phyloP scores from a whole-genome alignment of 2,329 filamentous ascomycete genomes.

The Trichoderma simmonsii region DNA sequence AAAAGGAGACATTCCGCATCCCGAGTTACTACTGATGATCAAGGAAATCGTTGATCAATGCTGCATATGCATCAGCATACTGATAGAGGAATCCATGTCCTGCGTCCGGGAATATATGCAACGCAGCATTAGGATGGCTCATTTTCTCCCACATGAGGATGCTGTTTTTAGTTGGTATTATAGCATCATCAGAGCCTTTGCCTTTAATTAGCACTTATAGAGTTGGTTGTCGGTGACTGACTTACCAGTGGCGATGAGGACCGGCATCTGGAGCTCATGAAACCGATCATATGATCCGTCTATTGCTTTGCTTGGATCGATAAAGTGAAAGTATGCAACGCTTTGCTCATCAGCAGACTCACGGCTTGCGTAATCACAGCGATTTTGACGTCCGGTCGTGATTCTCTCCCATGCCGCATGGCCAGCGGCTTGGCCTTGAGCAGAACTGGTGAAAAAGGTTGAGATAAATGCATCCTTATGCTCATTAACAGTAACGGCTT shows the following conservation, averaged over 20 bases:
- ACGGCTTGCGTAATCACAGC: not conserved
- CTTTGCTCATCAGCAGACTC: not conserved
- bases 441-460: not conserved
- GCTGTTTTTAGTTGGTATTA: not conserved
- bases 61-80: not conserved
- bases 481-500: not conserved
- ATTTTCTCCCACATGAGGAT: not conserved
- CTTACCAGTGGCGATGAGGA: not conserved
- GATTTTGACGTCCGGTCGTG: not conserved
- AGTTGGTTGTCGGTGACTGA: not conserved
- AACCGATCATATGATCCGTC: not conserved
- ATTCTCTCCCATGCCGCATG: not conserved
- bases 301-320: not conserved
- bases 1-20: not conserved
- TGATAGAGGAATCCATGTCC: not conserved
- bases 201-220: not conserved
- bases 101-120: not conserved
- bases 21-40: not conserved
- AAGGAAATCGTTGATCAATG: not conserved
- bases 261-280: not conserved
- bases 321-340: not conserved
- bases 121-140: not conserved
- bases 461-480: not conserved
- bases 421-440: not conserved
- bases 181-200: not conserved